Percentiles rank a stretch among this genome's conserved stretches.
phyloP scores from a whole-genome alignment of 1,284 basidiomycete genomes.

The Leccinum fallax region DNA sequence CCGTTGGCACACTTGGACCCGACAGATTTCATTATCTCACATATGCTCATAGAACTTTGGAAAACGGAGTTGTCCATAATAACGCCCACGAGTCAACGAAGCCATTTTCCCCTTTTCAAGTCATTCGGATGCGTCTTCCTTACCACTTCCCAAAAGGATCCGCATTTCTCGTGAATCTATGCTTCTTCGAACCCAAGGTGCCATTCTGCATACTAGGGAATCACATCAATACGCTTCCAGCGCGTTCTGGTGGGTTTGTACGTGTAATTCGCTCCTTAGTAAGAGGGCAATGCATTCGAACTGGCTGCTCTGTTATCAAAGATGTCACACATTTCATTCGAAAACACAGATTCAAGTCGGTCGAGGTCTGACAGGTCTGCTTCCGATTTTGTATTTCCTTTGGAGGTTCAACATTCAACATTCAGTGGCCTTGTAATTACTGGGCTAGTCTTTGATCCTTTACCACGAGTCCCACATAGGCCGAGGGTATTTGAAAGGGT shows the following conservation, averaged over 20 bases:
- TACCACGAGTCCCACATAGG: background rate
- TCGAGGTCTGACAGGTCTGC: conserved; percentile 5
- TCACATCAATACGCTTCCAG: conserved; percentile 7
- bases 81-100: conserved; percentile 13
- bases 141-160: conserved; percentile 27
- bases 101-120: conserved; percentile 7
- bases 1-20: conserved; percentile 22
- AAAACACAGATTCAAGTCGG: conserved; percentile 2
- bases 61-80: background rate
- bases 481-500: background rate
- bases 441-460: background rate
- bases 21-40: conserved; percentile 24
- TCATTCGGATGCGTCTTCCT: conserved; percentile 5
- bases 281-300: background rate
- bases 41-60: background rate
- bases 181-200: conserved; percentile 7
- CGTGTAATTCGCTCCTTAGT: conserved; percentile 6
- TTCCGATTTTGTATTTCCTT: background rate
- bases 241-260: conserved; percentile 7
- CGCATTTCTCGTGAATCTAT: conserved; percentile 9
- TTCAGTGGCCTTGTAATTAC: conserved; percentile 1
- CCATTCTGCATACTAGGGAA: conserved; percentile 6
- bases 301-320: conserved; percentile 19
- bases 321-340: conserved; percentile 10
- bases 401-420: background rate